These are phyloP conservation scores for Hypoxylon trugodes DNA, from an alignment of 495 filamentous ascomycete genomes.

Conservation along the genomic window DNA sequence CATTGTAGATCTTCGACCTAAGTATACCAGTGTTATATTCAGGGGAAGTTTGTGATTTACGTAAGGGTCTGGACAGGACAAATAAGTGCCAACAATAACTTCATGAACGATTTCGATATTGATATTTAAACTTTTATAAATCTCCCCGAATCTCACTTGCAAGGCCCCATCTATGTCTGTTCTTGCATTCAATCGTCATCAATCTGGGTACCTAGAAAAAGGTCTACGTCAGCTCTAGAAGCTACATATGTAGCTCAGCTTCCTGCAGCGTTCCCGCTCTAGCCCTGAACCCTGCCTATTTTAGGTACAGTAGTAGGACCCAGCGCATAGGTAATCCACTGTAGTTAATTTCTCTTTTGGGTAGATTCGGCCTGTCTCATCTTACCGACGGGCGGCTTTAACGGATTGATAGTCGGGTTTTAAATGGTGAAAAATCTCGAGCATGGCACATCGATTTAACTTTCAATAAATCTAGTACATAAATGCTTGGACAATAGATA, in stretches of 20 bases:
- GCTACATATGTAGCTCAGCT: background rate
- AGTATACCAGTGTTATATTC: no score
- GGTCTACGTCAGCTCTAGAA: slow-evolving; percentile 25
- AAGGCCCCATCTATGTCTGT: background rate
- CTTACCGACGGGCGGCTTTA: slow-evolving; percentile 9
- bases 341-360: no score
- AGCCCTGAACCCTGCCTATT: background rate
- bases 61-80: no score
- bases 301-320: no score
- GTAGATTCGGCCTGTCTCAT: slow-evolving; percentile 22
- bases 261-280: slow-evolving; percentile 3
- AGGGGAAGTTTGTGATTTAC: no score
- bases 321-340: no score
- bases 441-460: no score
- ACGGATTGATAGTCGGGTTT: no score
- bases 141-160: background rate
- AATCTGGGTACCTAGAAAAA: background rate
- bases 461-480: background rate
- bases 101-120: no score
- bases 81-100: no score
- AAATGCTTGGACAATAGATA: background rate
- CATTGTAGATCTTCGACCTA: no score
- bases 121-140: slow-evolving; percentile 6
- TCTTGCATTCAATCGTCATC: slow-evolving; percentile 4
- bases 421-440: no score